phyloP scores from a whole-genome alignment of 495 filamentous ascomycete genomes.

The Lasiosphaeria hispida region DNA sequence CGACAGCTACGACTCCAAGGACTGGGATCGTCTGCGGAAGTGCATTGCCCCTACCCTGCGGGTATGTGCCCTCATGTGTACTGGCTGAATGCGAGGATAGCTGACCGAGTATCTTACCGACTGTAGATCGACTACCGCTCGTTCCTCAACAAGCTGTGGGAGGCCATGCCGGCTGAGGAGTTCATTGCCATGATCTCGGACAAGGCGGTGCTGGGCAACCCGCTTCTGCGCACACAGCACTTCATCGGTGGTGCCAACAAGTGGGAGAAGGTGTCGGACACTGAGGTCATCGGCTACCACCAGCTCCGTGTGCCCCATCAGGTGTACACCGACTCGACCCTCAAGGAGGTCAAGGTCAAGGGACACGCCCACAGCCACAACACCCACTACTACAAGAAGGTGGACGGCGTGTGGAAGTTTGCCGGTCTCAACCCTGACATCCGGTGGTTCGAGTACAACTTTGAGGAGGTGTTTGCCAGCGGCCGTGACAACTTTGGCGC shows the following conservation, averaged over 20 bases:
- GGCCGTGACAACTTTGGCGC: slow-evolving; percentile 47
- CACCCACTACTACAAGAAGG: slow-evolving; percentile 69
- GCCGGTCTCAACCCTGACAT: slow-evolving; percentile 70
- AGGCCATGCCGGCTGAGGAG: slow-evolving; percentile 68
- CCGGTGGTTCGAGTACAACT: slow-evolving; percentile 70
- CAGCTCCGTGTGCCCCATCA: slow-evolving; percentile 75
- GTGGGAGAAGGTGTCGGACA: slow-evolving; percentile 70
- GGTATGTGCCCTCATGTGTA: slow-evolving; percentile 30
- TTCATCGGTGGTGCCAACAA: slow-evolving; percentile 66
- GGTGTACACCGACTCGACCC: slow-evolving; percentile 55
- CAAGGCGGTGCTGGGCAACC: slow-evolving; percentile 66
- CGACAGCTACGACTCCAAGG: slow-evolving; percentile 79
- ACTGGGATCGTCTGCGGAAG: slow-evolving; percentile 68
- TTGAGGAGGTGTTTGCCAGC: slow-evolving; percentile 48
- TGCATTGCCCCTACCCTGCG: slow-evolving; percentile 71
- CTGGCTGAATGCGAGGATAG: not conserved
- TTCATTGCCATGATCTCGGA: slow-evolving; percentile 68
- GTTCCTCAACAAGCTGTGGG: slow-evolving; percentile 69
- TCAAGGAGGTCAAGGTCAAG: slow-evolving; percentile 53
- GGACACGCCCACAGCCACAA: slow-evolving; percentile 71
- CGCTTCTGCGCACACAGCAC: slow-evolving; percentile 70
- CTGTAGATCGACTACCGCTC: slow-evolving; percentile 67
- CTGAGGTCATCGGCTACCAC: slow-evolving; percentile 68
- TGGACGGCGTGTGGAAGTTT: slow-evolving; percentile 80
- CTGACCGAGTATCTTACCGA: not conserved